A percentile compares a stretch with the other conserved stretches of the same genome.
Conservation (phyloP, 192 early-diverging fungal species). For the Podochytrium sp. region DNA sequence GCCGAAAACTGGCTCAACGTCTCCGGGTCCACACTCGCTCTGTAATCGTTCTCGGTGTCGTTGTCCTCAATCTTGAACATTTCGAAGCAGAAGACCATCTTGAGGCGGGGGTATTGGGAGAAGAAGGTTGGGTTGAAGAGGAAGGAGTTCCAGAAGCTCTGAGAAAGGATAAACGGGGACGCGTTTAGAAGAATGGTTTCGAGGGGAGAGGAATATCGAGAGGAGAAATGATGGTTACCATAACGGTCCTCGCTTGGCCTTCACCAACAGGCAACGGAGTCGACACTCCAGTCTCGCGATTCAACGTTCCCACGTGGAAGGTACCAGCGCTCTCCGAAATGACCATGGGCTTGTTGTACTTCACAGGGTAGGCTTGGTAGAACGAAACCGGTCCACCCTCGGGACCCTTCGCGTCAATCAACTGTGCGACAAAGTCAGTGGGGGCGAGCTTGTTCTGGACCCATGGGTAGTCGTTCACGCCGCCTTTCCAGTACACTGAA, state of each 20-base stretch:
- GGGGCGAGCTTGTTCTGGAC: constrained; percentile 15
- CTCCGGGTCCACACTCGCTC: constrained; percentile 15
- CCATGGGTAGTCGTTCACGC: constrained; percentile 10
- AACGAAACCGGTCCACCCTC: constrained; percentile 16
- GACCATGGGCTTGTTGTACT: constrained; percentile 28
- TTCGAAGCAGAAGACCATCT: constrained; percentile 34
- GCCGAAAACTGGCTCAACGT: constrained; percentile 13
- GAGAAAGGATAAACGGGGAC: too few species aligned
- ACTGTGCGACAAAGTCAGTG: constrained; percentile 7
- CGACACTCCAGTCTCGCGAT: background rate
- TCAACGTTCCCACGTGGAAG: constrained; percentile 3
- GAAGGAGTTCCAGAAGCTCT: constrained; percentile 32
- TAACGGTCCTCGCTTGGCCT: background rate
- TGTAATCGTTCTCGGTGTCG: constrained; percentile 23
- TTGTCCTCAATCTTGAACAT: constrained; percentile 29
- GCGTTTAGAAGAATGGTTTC: background rate
- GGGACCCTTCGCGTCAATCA: constrained; percentile 17
- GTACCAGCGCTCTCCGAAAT: constrained; percentile 23
- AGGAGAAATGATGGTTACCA: background rate
- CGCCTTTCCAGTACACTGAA: constrained; percentile 32
- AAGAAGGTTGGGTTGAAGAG: constrained; percentile 26
- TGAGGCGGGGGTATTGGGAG: constrained; percentile 9
- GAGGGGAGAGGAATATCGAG: background rate
- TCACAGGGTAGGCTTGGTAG: constrained; percentile 23
- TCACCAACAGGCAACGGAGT: background rate